Base-by-base conservation (phyloP, 1,139 yeast genomes). In the Geotrichum reessii region DNA sequence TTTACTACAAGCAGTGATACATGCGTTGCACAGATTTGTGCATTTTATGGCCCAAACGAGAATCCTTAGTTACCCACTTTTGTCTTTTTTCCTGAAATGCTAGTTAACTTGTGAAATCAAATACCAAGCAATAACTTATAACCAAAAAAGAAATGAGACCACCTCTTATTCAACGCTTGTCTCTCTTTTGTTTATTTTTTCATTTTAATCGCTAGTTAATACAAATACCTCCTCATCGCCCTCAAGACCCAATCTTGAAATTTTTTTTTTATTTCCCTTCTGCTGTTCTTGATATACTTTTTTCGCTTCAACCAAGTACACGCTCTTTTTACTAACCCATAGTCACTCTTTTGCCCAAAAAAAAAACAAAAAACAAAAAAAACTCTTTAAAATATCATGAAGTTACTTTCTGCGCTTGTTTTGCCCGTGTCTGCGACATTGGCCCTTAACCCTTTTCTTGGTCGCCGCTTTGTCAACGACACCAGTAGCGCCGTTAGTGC, bases 381-480 rank as follows among this genome's bases (percentile, higher is more conserved):
- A 11, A 28, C 25, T 27, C 28, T 17, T 17, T 22, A 12, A 11
- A 47, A 42, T 50, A 55, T 55, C n/a, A n/a, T n/a, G 58, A 55
- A 50, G 44, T 22, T 47, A 3, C 37, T 44, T 27, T 50, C 54
- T n/a, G n/a, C 22, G 14, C 28, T 47, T 27, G 24, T 40, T 24
- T 31, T 55, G 22, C 31, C 52, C 24, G 51, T 42, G 19, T 31
- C 52, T 12, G 50, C 52, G 28, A 27, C 53, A 21, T 52, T 53
- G 21, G 19, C 24, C 31, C 25, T 37, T 2, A 51, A 55, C 27
- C 27, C 28, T n/a, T 27, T 47, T 24, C 47, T 55, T 49, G 27
- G 28, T n/a, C 40, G 47, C n/a, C 47, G 53, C 19, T 55, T 47
- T 55, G 53, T 47, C 1, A 55, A 55, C 55, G 19, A 31, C 11